These are phyloP conservation scores for Scheffersomyces ergatensis DNA, from an alignment of 805 yeast species.

Conservation along the genomic window DNA sequence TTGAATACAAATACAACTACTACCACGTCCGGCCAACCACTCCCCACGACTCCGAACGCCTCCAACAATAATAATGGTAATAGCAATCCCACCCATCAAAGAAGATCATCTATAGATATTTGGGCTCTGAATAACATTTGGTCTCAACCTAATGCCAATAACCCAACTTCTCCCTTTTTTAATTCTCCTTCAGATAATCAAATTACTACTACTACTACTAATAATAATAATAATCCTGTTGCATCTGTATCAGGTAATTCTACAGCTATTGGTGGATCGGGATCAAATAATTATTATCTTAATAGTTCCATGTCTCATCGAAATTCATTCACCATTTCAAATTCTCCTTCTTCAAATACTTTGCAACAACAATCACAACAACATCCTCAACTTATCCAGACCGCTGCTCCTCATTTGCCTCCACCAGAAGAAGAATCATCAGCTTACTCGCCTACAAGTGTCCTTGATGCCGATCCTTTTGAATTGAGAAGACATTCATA, in stretches of 20 bases:
- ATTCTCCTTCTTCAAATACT: slow-evolving; percentile 3
- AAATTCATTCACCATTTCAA: neutral
- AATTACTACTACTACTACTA: neutral
- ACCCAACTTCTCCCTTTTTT: neutral
- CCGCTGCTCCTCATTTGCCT: neutral
- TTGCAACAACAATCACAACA: slow-evolving; percentile 1
- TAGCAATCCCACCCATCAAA: neutral
- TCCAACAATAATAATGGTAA: neutral
- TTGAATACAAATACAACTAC: neutral
- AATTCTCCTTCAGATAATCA: neutral
- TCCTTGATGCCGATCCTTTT: neutral
- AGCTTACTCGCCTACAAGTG: neutral
- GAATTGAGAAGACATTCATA: slow-evolving; percentile 10
- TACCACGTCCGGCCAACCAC: neutral
- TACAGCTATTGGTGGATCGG: neutral
- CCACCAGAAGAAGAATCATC: neutral
- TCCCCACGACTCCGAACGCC: neutral
- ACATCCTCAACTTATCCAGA: neutral
- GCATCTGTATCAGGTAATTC: too few species aligned
- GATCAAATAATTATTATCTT: neutral
- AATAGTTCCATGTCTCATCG: neutral
- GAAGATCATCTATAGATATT: neutral
- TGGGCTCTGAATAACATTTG: neutral
- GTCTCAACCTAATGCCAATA: slow-evolving; percentile 1
- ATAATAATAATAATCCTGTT: neutral